Conservation (phyloP, 2,329 filamentous ascomycete species). For the Coniosporium tulheliwenetii region DNA sequence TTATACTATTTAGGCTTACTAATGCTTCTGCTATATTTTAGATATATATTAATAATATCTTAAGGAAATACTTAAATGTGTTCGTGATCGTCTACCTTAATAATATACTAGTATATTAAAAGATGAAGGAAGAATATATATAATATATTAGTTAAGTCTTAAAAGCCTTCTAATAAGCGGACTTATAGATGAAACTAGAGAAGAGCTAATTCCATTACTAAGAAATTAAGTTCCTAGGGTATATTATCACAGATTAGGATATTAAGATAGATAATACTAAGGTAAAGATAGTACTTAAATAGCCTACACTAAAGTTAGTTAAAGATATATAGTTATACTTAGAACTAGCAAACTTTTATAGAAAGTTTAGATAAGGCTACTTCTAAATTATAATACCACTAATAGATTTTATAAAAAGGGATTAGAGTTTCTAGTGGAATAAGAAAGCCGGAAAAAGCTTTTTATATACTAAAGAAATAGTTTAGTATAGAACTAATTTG, state of each 20-base stretch:
- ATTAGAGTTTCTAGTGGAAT: background rate
- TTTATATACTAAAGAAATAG: conserved; percentile 3
- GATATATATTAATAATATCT: conserved; percentile 8
- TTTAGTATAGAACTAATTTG: conserved; percentile 3
- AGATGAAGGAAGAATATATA: conserved; percentile 1
- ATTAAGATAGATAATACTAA: conserved; percentile 1
- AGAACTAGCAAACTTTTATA: conserved; percentile 5
- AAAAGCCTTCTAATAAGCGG: background rate
- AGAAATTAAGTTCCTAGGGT: conserved; percentile 6
- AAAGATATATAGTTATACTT: conserved; percentile 3
- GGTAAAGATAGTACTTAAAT: conserved; percentile 1
- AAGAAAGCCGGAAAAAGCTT: background rate
- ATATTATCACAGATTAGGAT: conserved; percentile 1
- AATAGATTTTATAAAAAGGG: conserved; percentile 1
- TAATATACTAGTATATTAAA: background rate
- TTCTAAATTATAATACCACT: background rate
- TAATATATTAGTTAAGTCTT: conserved; percentile 7
- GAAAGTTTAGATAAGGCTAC: conserved; percentile 2
- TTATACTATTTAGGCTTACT: conserved; percentile 13
- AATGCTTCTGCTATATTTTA: conserved; percentile 2
- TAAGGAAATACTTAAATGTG: conserved; percentile 8
- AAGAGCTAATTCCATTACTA: conserved; percentile 5
- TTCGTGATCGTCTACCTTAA: conserved; percentile 3
- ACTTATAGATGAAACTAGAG: conserved; percentile 4
- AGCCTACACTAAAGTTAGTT: background rate